These are phyloP conservation scores for Aspergillus vadensis DNA, from an alignment of 2,329 filamentous ascomycete genomes.

Conservation along the genomic window DNA sequence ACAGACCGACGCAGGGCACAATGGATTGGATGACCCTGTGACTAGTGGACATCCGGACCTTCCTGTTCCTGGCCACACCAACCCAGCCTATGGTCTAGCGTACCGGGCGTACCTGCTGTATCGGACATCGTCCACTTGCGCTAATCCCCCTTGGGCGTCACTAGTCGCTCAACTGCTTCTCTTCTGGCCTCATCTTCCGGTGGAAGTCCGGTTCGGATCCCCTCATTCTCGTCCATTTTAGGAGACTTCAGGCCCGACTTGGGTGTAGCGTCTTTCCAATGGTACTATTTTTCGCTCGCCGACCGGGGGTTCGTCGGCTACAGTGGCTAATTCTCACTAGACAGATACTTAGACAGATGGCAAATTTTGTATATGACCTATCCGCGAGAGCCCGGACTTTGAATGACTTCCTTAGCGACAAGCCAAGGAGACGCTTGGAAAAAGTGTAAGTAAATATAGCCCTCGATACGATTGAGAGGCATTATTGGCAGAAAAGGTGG, in stretches of 20 bases:
- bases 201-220: conserved; percentile 12
- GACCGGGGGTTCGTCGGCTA: background rate
- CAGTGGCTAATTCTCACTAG: background rate
- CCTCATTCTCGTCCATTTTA: background rate
- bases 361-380: background rate
- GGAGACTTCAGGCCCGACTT: background rate
- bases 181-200: background rate
- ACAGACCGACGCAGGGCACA: background rate
- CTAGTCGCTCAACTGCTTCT: background rate
- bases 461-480: background rate
- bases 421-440: too few species aligned
- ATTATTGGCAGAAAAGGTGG: background rate
- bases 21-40: background rate
- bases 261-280: background rate
- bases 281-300: background rate
- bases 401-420: background rate
- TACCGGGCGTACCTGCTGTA: conserved; percentile 5
- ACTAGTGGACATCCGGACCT: background rate
- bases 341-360: background rate
- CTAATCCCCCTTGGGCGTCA: background rate
- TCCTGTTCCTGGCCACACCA: background rate
- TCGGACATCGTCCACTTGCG: background rate
- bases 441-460: background rate
- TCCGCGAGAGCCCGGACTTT: background rate
- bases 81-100: background rate